Base-by-base conservation (phyloP, 2,329 filamentous ascomycete genomes). In the Exophiala oligosperma region DNA sequence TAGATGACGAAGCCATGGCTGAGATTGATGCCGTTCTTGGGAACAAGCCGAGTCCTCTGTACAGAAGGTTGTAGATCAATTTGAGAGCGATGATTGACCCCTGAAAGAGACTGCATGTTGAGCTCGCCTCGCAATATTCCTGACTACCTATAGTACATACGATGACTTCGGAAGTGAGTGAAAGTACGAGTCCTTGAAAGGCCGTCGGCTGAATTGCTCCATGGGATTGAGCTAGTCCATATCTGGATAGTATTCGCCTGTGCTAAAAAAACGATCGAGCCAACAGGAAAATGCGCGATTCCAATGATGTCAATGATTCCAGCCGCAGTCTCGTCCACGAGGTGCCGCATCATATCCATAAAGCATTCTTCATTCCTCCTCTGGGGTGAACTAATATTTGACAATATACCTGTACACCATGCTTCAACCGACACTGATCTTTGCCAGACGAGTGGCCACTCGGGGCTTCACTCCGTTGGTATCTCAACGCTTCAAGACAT, bases 11-110 rank as follows among this genome's bases (percentile, higher is more conserved):
- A 60, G 64, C 77, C n/a, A 66, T 80, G 70, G 69, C 74, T 52
- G 77, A 80, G 70, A 80, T 81, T 66, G 79, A 76, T 56, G 66
- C 71, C 37, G 64, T 67, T 41, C 59, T 73, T 53, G 63, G 65
- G 14, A 73, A 73, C 64, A 54, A 47, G 26, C 48, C 48, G 9
- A 37, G 2, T 9, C 14, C 48, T 23, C 24, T 41, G 23, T 52
- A 44, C 11, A 51, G 52, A 37, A 43, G 57, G 35, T 26, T 57
- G 38, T 52, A 57, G 54, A 43, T 21, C 14, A 23, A 11, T 11
- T 35, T 35, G 8, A 9, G 32, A 9, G 1, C 23, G 17, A 35
- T 46, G 21, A 11, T 26, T 17, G 17, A 17, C 17, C 17, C 17
- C 17, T 17, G 17, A 17, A 17, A 17, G 17, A 17, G 17, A 17